Evolutionary conservation across 306 rosid species (phyloP).

Genomic region (Delonix regia): DNA sequence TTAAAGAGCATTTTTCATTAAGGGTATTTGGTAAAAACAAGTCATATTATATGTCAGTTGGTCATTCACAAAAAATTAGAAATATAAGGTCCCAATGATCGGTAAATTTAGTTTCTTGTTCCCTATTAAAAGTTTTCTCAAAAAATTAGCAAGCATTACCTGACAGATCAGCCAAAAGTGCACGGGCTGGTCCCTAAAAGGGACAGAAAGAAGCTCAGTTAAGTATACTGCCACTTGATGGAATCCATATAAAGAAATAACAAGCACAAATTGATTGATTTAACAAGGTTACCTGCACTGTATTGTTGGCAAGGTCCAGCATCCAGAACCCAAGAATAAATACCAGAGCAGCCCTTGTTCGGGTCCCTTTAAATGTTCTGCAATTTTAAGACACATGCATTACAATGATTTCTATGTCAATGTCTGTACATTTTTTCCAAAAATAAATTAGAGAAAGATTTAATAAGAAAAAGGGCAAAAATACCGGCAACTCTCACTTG

Average conservation of each 20-base stretch:
- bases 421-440: neutral
- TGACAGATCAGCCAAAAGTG: constrained; percentile 96
- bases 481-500: constrained; percentile 94
- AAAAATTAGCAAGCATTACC: constrained; percentile 51
- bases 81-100: too few species aligned
- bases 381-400: constrained; percentile 40
- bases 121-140: too few species aligned
- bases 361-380: constrained; percentile 88
- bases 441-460: constrained; percentile 34
- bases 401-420: constrained; percentile 29
- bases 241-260: constrained; percentile 8
- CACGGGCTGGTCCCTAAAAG: constrained; percentile 97
- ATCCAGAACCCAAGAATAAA: constrained; percentile 97
- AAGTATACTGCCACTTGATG: constrained; percentile 2
- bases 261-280: constrained; percentile 24
- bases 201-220: constrained; percentile 26
- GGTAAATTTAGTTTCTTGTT: too few species aligned
- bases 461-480: constrained; percentile 39
- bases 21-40: too few species aligned
- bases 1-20: too few species aligned
- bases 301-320: constrained; percentile 99
- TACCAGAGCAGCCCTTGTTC: constrained; percentile 84
- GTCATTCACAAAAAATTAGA: too few species aligned
- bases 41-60: too few species aligned
- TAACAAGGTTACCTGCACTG: constrained; percentile 78